Conservation (phyloP, 257 asterid genomes). For the Penstemon newberryi region DNA sequence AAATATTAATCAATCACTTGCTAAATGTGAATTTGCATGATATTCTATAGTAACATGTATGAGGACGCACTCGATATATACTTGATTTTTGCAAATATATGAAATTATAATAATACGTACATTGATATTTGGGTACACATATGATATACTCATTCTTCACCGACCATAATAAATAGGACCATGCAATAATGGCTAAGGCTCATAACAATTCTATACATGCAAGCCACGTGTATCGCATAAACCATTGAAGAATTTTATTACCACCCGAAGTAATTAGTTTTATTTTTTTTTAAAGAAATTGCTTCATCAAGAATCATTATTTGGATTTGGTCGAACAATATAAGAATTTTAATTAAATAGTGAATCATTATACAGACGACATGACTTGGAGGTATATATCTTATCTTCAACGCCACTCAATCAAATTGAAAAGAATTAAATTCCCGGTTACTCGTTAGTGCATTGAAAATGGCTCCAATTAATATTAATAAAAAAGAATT, state of each 20-base stretch:
- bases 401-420: conserved; percentile 41
- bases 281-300: background rate
- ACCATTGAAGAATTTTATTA: conserved; percentile 25
- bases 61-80: no score
- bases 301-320: conserved; percentile 28
- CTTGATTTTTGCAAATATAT: no score
- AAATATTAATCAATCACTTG: no score
- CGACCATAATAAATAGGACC: no score
- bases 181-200: no score
- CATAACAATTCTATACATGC: no score
- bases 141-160: background rate
- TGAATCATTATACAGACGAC: conserved; percentile 9
- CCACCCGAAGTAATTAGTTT: background rate
- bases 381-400: background rate
- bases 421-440: background rate
- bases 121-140: background rate
- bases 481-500: background rate
- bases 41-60: no score
- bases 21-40: no score
- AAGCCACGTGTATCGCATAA: conserved; percentile 40
- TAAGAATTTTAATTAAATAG: conserved; percentile 3
- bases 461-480: background rate
- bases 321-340: conserved; percentile 13
- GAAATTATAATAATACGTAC: background rate
- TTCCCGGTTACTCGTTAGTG: background rate